Evolutionary conservation across 441 rosid genomes (phyloP).

Genomic region (Biscutella laevigata): DNA sequence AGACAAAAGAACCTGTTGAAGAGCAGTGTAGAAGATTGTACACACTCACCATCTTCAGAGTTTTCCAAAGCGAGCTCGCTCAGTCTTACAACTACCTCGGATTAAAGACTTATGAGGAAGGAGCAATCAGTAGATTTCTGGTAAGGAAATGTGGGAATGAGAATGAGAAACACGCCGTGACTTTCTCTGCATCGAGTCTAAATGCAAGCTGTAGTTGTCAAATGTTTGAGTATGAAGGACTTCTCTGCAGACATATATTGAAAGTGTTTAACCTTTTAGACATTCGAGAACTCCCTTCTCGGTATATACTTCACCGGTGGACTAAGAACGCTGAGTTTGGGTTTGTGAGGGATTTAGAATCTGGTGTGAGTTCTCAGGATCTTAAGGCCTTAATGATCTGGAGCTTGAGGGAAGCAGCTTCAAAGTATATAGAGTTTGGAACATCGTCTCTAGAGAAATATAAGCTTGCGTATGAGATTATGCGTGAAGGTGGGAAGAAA

Average conservation of each 20-base stretch:
- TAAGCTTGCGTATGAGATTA: slow-evolving; percentile 65
- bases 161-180: slow-evolving; percentile 55
- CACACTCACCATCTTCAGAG: slow-evolving; percentile 54
- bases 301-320: slow-evolving; percentile 71
- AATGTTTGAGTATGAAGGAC: slow-evolving; percentile 80
- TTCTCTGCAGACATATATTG: slow-evolving; percentile 64
- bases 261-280: slow-evolving; percentile 61
- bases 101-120: slow-evolving; percentile 61
- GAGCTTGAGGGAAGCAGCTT: slow-evolving; percentile 76
- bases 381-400: slow-evolving; percentile 55
- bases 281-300: slow-evolving; percentile 61
- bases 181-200: slow-evolving; percentile 50
- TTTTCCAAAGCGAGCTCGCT: slow-evolving; percentile 65
- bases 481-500: slow-evolving; percentile 71
- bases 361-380: slow-evolving; percentile 47
- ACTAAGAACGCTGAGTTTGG: slow-evolving; percentile 64
- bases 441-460: slow-evolving; percentile 54
- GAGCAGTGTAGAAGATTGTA: slow-evolving; percentile 70
- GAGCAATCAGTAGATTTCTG: slow-evolving; percentile 51
- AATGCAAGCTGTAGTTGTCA: slow-evolving; percentile 69
- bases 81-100: slow-evolving; percentile 53
- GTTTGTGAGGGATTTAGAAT: slow-evolving; percentile 38
- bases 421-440: slow-evolving; percentile 69
- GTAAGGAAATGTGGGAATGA: slow-evolving; percentile 62
- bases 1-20: slow-evolving; percentile 68